These are phyloP conservation scores for Backusella tuberculispora DNA, from an alignment of 192 early-diverging fungal genomes.

Conservation along the genomic window DNA sequence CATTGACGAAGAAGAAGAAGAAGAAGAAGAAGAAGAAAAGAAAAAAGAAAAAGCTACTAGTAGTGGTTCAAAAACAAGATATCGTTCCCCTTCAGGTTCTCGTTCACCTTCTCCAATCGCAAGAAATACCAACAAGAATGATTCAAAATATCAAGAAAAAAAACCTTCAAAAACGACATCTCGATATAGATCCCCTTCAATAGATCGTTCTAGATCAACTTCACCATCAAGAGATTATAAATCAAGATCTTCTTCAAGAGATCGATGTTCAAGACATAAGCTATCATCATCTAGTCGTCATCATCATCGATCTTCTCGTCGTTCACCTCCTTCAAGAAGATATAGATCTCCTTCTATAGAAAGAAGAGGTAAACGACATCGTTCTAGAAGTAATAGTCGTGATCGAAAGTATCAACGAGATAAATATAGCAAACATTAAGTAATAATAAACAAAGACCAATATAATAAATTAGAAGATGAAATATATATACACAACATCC, in stretches of 20 bases:
- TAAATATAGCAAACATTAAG: constrained; percentile 5
- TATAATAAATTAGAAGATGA: too few relatives aligned
- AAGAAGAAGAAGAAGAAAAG: neutral
- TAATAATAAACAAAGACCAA: too few relatives aligned
- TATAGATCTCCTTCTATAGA: neutral
- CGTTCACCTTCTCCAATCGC: constrained; percentile 21
- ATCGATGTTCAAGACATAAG: neutral
- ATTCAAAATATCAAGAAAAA: neutral
- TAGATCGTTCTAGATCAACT: neutral
- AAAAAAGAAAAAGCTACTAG: neutral
- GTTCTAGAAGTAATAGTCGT: neutral
- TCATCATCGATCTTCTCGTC: neutral
- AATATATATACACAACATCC: too few relatives aligned
- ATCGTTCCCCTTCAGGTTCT: constrained; percentile 21
- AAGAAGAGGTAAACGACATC: neutral
- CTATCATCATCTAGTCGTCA: neutral
- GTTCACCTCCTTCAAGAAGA: constrained; percentile 12
- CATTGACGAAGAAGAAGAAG: too few relatives aligned
- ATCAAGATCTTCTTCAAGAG: neutral
- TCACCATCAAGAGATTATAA: neutral
- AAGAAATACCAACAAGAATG: neutral
- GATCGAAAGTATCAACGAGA: neutral
- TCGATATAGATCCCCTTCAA: neutral
- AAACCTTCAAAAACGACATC: neutral
- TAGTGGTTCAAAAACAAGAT: neutral